Base-by-base conservation (phyloP, 306 rosid species). In the Vigna angularis region DNA sequence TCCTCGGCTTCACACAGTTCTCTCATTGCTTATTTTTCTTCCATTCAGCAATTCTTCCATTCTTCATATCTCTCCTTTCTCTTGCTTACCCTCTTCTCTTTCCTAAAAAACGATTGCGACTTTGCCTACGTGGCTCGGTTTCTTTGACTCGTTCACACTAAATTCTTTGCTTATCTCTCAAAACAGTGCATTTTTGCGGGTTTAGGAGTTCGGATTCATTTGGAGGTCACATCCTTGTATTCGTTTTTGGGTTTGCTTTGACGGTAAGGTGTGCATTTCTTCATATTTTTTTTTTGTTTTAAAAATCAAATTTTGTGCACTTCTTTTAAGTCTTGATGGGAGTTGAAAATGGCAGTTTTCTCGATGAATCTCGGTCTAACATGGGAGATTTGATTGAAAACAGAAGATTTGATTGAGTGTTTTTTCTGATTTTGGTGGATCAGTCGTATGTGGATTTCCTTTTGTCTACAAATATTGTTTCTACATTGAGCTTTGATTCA, bases 171-270 rank as follows among this genome's bases (percentile, higher is more conserved):
- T 89, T 80, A 9, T 75, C 49, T 55, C 6, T 65, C 28, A 67
- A 83, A 76, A 80, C 68, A 53, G 62, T 80, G 69, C 64, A 66
- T 66, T 63, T 71, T 67, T 77, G 74, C 5, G 53, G 71, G 65
- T 34, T 82, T 76, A 32, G 84, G 83, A 75, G 38, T 78, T 82
- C 40, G 17, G 76, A 83, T 82, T 85, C 66, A 81, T 86, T 81
- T 74, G 86, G 80, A 53, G 87, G 88, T 85, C 70, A 69, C 80
- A 66, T 83, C 84, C 81, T 68, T 63, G 69, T 85, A 85, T 83
- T 78, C 80, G 80, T 82, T 83, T 84, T 55, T 79, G 80, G 83
- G 74, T 72, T 90, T 89, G 90, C 96, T 89, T 89, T 89, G 55
- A 73, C 80, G 78, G 90, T 88, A 90, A 86, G 98, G 81, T 79